Conservation (phyloP, 495 filamentous ascomycete species). For the Endocarpon pusillum region DNA sequence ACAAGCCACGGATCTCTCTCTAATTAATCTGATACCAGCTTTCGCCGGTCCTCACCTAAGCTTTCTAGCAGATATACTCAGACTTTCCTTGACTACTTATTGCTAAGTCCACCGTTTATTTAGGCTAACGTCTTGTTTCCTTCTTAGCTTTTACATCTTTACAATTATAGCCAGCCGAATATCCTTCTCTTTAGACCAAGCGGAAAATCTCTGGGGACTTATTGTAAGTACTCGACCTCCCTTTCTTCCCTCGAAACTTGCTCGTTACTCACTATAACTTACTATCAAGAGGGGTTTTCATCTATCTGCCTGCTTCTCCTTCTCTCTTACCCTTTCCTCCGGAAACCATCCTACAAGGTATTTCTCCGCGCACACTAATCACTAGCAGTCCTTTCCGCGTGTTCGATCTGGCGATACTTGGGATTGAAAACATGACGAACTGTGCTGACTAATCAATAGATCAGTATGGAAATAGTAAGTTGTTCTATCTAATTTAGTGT, state of each 20-base stretch:
- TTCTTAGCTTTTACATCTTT: slow-evolving; percentile 5
- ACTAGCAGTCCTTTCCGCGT: slow-evolving; percentile 6
- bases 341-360: slow-evolving; percentile 7
- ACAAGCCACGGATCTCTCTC: slow-evolving; percentile 9
- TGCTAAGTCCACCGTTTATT: slow-evolving; percentile 4
- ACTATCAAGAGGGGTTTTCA: slow-evolving; percentile 1
- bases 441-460: too few species aligned
- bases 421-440: too few species aligned
- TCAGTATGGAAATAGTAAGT: too few species aligned
- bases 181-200: slow-evolving; percentile 4
- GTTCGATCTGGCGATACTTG: slow-evolving; percentile 7
- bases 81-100: slow-evolving; percentile 7
- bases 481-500: too few species aligned
- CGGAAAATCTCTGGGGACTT: slow-evolving; percentile 6
- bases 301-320: slow-evolving; percentile 4
- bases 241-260: slow-evolving; percentile 1
- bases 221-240: slow-evolving; percentile 6
- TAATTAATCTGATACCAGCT: slow-evolving; percentile 8
- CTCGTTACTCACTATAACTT: too few species aligned
- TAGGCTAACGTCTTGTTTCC: slow-evolving; percentile 6
- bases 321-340: slow-evolving; percentile 7
- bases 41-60: slow-evolving; percentile 7
- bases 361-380: slow-evolving; percentile 9
- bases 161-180: slow-evolving; percentile 3
- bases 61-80: slow-evolving; percentile 8